Conservation (phyloP, 1,139 yeast species). For the Wickerhamomyces sp. region DNA sequence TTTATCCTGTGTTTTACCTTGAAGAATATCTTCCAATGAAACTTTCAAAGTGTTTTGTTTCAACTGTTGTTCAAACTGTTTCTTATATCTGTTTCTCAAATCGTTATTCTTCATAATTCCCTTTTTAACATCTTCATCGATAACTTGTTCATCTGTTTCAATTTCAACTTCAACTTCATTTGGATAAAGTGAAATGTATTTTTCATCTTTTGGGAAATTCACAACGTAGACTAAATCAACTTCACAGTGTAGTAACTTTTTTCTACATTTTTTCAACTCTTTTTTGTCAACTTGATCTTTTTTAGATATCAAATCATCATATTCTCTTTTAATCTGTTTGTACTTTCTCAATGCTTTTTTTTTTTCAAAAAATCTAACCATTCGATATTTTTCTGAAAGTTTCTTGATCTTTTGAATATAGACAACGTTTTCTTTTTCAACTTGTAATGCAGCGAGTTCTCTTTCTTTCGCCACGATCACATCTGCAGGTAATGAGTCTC, state of each 20-base stretch:
- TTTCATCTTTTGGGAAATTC: slow-evolving; percentile 72
- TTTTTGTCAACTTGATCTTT: slow-evolving; percentile 40
- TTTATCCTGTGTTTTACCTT: slow-evolving; percentile 35
- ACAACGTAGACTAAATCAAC: slow-evolving; percentile 73
- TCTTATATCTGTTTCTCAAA: slow-evolving; percentile 44
- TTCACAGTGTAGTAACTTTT: slow-evolving; percentile 52
- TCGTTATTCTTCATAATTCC: slow-evolving; percentile 37
- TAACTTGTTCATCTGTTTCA: slow-evolving; percentile 16
- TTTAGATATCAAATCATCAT: slow-evolving; percentile 21
- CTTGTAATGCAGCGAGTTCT: slow-evolving; percentile 66
- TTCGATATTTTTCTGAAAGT: slow-evolving; percentile 77
- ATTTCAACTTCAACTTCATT: slow-evolving; percentile 24
- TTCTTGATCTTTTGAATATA: slow-evolving; percentile 47
- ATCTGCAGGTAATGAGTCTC: slow-evolving; percentile 65
- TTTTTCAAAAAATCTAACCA: slow-evolving; percentile 88
- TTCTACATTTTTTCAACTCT: slow-evolving; percentile 40
- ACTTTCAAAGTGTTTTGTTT: slow-evolving; percentile 51
- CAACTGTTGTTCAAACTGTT: slow-evolving; percentile 44
- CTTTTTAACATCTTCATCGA: slow-evolving; percentile 18
- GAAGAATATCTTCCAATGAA: slow-evolving; percentile 49
- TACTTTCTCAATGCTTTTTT: slow-evolving; percentile 80
- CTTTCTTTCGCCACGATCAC: slow-evolving; percentile 80
- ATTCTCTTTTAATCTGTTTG: slow-evolving; percentile 52
- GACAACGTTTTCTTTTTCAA: slow-evolving; percentile 58
- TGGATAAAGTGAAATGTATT: slow-evolving; percentile 78